phyloP scores from a whole-genome alignment of 306 rosid species.

The Ormosia semicastrata region DNA sequence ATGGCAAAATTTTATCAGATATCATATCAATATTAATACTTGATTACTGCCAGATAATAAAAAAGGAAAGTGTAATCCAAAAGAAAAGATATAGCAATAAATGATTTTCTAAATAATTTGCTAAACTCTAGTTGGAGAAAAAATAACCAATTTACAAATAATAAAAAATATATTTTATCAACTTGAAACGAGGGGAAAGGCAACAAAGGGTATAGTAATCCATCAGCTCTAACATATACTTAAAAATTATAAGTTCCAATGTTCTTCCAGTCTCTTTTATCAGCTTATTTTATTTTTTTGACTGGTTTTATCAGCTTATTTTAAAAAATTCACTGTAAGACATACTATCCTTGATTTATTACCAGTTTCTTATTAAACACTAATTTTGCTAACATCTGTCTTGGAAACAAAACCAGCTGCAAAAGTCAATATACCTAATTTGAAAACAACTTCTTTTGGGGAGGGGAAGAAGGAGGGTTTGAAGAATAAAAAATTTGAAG shows the following conservation, averaged over 20 bases:
- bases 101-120: background rate
- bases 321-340: background rate
- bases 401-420: background rate
- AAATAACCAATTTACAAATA: background rate
- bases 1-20: slow-evolving; percentile 15
- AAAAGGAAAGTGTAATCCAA: background rate
- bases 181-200: background rate
- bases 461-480: background rate
- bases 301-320: background rate
- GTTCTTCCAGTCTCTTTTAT: background rate
- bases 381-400: background rate
- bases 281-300: background rate
- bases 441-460: background rate
- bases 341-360: background rate
- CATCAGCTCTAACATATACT: slow-evolving; percentile 20
- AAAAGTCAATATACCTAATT: background rate
- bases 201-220: slow-evolving; percentile 2
- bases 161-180: background rate
- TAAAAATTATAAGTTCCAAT: background rate
- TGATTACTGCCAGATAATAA: background rate
- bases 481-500: slow-evolving; percentile 2
- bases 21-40: background rate
- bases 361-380: background rate
- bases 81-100: background rate
- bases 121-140: background rate